Evolutionary conservation across 108 stramenopile genomes (phyloP).

Genomic region (Nitzschia sp.): DNA sequence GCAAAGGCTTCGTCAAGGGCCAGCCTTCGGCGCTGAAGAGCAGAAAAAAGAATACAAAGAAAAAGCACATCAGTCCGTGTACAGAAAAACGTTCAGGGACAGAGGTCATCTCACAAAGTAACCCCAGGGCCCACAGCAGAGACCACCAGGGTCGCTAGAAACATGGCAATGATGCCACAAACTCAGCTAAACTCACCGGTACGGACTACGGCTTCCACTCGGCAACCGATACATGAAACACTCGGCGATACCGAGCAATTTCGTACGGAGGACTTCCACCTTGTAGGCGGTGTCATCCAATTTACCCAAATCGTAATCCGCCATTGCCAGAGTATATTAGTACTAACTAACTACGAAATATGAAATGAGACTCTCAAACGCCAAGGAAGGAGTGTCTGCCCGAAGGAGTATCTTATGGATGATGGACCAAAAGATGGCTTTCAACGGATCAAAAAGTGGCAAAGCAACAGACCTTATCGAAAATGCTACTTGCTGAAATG

Average conservation of each 20-base stretch:
- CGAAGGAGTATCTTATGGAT: no score
- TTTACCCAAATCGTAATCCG: conserved; percentile 49
- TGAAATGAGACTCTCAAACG: no score
- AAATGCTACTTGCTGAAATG: no score
- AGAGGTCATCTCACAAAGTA: no score
- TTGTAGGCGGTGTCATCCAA: conserved; percentile 59
- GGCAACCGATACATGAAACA: conserved; percentile 78
- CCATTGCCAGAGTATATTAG: no score
- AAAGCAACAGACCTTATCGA: no score
- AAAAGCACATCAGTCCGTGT: not conserved
- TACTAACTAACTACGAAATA: no score
- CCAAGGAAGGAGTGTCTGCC: no score
- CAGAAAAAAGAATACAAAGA: conserved; percentile 2
- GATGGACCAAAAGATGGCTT: no score
- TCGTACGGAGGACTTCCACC: conserved; percentile 59
- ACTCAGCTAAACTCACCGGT: conserved; percentile 42
- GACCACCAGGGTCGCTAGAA: no score
- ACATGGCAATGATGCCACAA: no score
- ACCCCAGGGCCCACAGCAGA: not conserved
- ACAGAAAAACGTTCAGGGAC: not conserved
- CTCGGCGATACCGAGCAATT: conserved; percentile 66
- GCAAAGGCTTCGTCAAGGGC: conserved; percentile 50
- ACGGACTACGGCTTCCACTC: conserved; percentile 33
- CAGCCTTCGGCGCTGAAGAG: conserved; percentile 52
- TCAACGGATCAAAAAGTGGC: no score